Evolutionary conservation across 768 basidiomycete species (phyloP).

Genomic region (Lactarius quietus): DNA sequence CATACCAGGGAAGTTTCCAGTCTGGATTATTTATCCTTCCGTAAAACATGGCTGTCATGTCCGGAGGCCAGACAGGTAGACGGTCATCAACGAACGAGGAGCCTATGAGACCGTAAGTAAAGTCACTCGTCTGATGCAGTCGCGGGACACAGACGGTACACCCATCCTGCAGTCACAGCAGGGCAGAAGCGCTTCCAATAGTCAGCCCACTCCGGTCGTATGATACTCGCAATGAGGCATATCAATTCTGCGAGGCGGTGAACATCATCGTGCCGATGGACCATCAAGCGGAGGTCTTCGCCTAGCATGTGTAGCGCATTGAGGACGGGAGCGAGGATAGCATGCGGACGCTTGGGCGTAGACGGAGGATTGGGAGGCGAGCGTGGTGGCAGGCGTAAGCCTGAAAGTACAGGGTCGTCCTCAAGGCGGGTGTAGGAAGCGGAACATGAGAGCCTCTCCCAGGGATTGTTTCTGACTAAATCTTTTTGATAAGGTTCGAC

Average conservation of each 20-base stretch:
- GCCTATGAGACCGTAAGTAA: conserved; percentile 10
- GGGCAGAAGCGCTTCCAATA: conserved; percentile 88
- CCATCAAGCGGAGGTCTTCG: conserved; percentile 61
- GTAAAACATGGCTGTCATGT: conserved; percentile 64
- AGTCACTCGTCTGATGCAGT: neutral
- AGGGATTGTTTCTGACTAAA: conserved; percentile 33
- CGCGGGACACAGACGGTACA: conserved; percentile 26
- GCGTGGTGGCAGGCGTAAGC: conserved; percentile 39
- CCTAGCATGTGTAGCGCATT: conserved; percentile 78
- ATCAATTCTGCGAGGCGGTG: conserved; percentile 57
- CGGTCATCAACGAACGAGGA: conserved; percentile 59
- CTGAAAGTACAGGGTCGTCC: conserved; percentile 56
- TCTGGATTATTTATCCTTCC: conserved; percentile 58
- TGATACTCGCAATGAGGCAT: conserved; percentile 55
- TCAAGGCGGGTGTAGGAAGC: conserved; percentile 45
- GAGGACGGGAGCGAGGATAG: conserved; percentile 54
- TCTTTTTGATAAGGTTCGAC: conserved; percentile 25
- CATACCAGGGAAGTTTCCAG: conserved; percentile 52
- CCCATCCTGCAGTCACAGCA: conserved; percentile 56
- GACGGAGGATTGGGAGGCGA: neutral
- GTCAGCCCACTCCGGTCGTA: conserved; percentile 86
- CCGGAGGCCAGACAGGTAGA: conserved; percentile 74
- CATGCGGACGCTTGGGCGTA: conserved; percentile 35
- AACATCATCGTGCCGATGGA: conserved; percentile 54
- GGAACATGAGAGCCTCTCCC: conserved; percentile 47